phyloP scores from a whole-genome alignment of 2,329 filamentous ascomycete species.

The Scopulariopsis brevicaulis region DNA sequence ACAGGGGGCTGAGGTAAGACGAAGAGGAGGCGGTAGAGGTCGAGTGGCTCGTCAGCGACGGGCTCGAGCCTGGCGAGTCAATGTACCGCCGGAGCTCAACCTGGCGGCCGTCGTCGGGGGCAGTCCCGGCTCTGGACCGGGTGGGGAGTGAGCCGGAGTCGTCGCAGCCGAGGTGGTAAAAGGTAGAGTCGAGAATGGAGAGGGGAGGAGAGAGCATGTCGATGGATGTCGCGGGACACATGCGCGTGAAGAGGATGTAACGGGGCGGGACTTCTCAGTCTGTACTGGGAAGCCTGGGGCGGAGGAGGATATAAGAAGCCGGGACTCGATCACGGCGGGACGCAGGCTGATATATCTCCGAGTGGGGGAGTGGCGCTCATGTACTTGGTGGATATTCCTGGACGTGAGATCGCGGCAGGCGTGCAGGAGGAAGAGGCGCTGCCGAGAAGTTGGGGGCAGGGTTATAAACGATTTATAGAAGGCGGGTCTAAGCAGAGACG shows the following conservation, averaged over 20 bases:
- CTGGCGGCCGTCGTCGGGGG: not conserved
- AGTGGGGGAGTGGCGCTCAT: not conserved
- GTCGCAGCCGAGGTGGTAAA: conserved; percentile 1
- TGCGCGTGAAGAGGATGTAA: not conserved
- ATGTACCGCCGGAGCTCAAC: not conserved
- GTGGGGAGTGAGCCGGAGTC: not conserved
- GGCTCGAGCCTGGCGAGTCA: conserved; percentile 3
- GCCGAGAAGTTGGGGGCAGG: not conserved
- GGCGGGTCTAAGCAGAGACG: not conserved
- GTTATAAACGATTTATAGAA: not conserved
- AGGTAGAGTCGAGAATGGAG: conserved; percentile 3
- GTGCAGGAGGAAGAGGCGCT: not conserved
- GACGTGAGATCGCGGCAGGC: not conserved
- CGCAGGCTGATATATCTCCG: not conserved
- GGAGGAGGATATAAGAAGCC: not conserved
- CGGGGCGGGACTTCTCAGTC: not conserved
- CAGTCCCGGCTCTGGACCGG: conserved; percentile 1
- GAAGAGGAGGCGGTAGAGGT: conserved; percentile 6
- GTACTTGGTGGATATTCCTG: not conserved
- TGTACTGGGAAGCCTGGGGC: not conserved
- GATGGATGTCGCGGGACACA: not conserved
- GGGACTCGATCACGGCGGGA: not conserved
- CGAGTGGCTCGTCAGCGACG: conserved; percentile 1
- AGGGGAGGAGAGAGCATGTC: conserved; percentile 1
- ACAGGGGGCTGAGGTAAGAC: conserved; percentile 12